phyloP scores from a whole-genome alignment of 345 rosid genomes.

The Salix viminalis region DNA sequence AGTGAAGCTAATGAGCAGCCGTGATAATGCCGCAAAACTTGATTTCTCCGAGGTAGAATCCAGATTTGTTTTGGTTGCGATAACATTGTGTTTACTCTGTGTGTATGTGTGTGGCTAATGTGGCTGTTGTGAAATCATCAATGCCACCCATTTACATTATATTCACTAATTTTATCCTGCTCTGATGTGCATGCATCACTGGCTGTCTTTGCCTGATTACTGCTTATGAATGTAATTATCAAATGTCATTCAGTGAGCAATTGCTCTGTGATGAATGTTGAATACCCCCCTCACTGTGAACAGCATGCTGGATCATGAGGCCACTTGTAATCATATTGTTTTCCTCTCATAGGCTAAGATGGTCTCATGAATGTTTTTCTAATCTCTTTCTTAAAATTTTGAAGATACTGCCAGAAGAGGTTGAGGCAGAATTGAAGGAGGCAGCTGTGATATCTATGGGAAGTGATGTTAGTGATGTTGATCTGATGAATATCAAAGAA shows the following conservation, averaged over 20 bases:
- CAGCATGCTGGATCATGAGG: neutral
- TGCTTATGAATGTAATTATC: neutral
- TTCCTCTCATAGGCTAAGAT: neutral
- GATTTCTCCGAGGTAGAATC: slow-evolving; percentile 71
- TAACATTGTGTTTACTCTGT: neutral
- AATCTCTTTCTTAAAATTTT: neutral
- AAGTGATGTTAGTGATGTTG: slow-evolving; percentile 79
- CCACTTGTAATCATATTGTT: neutral
- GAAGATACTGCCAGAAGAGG: slow-evolving; percentile 63
- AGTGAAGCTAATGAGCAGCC: slow-evolving; percentile 79
- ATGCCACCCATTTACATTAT: neutral
- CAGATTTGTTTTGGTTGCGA: neutral
- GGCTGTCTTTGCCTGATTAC: neutral
- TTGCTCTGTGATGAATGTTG: neutral
- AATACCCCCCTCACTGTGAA: neutral
- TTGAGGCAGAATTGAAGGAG: slow-evolving; percentile 74
- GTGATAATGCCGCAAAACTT: slow-evolving; percentile 72
- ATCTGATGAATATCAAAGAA: slow-evolving; percentile 65
- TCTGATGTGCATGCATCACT: neutral
- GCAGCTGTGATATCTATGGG: slow-evolving; percentile 92
- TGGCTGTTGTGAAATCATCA: neutral
- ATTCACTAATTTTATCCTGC: neutral
- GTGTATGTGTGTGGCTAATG: neutral
- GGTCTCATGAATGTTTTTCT: neutral
- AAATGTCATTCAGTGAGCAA: neutral